Base-by-base conservation (phyloP, 129 eudicot species). In the Pulicaria dysenterica region DNA sequence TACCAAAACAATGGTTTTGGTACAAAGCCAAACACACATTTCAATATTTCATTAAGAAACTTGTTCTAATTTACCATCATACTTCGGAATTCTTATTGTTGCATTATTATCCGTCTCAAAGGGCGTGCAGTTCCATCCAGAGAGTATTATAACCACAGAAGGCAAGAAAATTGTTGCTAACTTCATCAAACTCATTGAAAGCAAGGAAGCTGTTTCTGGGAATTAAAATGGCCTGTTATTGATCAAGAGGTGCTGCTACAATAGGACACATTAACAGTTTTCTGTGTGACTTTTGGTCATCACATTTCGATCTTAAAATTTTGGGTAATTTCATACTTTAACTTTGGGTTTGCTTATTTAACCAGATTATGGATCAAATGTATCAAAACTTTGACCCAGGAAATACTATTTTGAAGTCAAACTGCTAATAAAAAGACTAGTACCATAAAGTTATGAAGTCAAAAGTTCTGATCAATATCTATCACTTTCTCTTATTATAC, bases 41-140 rank as follows among this genome's bases (percentile, higher is more conserved):
- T 24, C 31, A 24, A 24, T 2, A 24, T 24, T 24, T 24, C 31
- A 24, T 24, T 2, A 24, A 24, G 2, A n/a, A 14, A 3, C 8
- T 53, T 51, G 58, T 51, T 51, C 7, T 53, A 16, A 24, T 14
- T 12, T 14, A 11, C 16, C 36, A 1, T 37, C 11, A 43, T 54
- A 62, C 8, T 34, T 5, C 34, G 41, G 46, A 49, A 48, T 42
- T 70, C 34, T 69, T 51, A 14, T n/a, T 49, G 31, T 15, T 43
- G 24, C 31, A 24, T 24, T 10, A 7, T 38, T 40, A 15, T 72
- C 36, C 7, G 48, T 38, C 13, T 42, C 85, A 65, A 87, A 94
- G 97, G 98, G 98, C 0, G 98, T 93, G n/a, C 98, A 93, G 67
- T 93, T 93, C 80, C 98, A 93, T 83, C 98, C 98, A 10, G 98